Percentiles rank a stretch among this genome's conserved stretches.
Conservation (phyloP, 2,329 filamentous ascomycete genomes). For the Pezizomycotina sp. region DNA sequence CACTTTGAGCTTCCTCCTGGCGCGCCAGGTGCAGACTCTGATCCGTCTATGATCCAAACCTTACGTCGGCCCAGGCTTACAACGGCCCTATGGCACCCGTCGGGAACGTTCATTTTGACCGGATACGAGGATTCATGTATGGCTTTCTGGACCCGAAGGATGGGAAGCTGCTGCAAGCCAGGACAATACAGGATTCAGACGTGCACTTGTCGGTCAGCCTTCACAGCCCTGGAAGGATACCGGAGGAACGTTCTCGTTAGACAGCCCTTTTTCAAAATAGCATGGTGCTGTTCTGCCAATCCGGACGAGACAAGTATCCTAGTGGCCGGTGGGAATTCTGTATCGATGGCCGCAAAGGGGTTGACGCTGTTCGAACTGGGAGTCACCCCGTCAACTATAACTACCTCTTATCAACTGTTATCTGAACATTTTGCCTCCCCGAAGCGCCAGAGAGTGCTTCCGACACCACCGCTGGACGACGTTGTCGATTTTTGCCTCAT, state of each 20-base stretch:
- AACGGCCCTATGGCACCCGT: slow-evolving; percentile 86
- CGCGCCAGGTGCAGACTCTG: slow-evolving; percentile 60
- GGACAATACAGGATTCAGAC: slow-evolving; percentile 58
- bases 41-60: slow-evolving; percentile 44
- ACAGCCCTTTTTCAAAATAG: slow-evolving; percentile 59
- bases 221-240: slow-evolving; percentile 38
- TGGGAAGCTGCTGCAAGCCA: slow-evolving; percentile 63
- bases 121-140: slow-evolving; percentile 81
- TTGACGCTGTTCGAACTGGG: slow-evolving; percentile 84
- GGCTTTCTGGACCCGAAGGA: slow-evolving; percentile 86
- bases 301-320: slow-evolving; percentile 83
- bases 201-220: slow-evolving; percentile 37
- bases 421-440: slow-evolving; percentile 61
- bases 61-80: slow-evolving; percentile 57
- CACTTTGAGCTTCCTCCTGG: slow-evolving; percentile 67
- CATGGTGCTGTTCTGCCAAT: slow-evolving; percentile 87
- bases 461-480: slow-evolving; percentile 60
- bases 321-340: slow-evolving; percentile 62
- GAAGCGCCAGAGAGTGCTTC: slow-evolving; percentile 53
- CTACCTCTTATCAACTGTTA: slow-evolving; percentile 74
- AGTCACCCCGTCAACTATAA: slow-evolving; percentile 73
- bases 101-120: slow-evolving; percentile 73
- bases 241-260: slow-evolving; percentile 43
- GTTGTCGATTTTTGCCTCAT: slow-evolving; percentile 69
- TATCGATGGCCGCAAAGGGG: slow-evolving; percentile 52